Percentiles rank a stretch among this genome's conserved stretches.
These are phyloP conservation scores for Wolfiporia cocos DNA, from an alignment of 1,284 basidiomycete species.

Conservation along the genomic window DNA sequence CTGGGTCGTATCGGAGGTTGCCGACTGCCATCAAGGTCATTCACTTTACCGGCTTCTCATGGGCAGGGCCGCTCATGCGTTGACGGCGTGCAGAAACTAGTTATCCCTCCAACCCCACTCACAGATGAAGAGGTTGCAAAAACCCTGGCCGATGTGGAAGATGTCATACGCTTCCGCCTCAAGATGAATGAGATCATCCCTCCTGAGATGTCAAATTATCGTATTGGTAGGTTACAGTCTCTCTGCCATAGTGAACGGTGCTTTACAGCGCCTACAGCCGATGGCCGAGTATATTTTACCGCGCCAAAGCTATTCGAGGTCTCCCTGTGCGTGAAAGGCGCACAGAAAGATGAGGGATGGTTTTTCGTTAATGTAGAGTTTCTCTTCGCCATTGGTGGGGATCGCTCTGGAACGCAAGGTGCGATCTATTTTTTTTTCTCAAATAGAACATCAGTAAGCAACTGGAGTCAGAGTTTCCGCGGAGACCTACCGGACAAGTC, in stretches of 20 bases:
- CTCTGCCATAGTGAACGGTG: background rate
- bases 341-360: conserved; percentile 66
- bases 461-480: conserved; percentile 55
- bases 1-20: conserved; percentile 75
- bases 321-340: conserved; percentile 68
- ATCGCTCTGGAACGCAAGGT: conserved; percentile 68
- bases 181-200: conserved; percentile 70
- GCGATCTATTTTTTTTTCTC: conserved; percentile 1
- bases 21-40: conserved; percentile 73
- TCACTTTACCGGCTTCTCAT: conserved; percentile 4
- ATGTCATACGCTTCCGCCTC: conserved; percentile 71
- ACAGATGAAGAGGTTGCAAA: conserved; percentile 59
- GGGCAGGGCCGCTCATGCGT: background rate
- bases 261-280: conserved; percentile 33
- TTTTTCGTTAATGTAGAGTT: conserved; percentile 75
- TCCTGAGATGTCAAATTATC: conserved; percentile 67
- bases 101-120: conserved; percentile 62
- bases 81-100: conserved; percentile 44
- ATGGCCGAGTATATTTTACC: conserved; percentile 75
- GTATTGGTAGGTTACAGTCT: conserved; percentile 46
- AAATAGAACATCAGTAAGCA: conserved; percentile 1
- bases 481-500: conserved; percentile 53
- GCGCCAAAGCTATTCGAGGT: conserved; percentile 72
- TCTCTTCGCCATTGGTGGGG: conserved; percentile 67
- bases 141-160: conserved; percentile 69